Evolutionary conservation across 2,329 filamentous ascomycete species (phyloP).

Genomic region (Nakataea oryzae): DNA sequence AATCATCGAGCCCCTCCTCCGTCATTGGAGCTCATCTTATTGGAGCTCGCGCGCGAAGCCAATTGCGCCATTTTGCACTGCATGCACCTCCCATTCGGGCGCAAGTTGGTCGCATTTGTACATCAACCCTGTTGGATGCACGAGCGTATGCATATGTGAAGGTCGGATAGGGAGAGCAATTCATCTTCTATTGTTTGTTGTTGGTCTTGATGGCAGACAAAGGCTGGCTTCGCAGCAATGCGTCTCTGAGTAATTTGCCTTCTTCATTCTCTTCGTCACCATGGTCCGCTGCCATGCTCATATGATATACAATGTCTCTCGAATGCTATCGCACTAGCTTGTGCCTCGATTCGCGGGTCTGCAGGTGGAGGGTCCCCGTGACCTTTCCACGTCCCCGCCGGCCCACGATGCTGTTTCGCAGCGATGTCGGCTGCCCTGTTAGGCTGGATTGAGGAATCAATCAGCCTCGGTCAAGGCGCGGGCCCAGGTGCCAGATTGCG

Average conservation of each 20-base stretch:
- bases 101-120: no score
- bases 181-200: neutral
- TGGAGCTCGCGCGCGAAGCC: neutral
- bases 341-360: neutral
- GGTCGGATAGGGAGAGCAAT: no score
- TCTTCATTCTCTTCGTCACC: no score
- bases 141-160: no score
- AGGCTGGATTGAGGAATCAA: no score
- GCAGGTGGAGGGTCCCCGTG: neutral
- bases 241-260: no score
- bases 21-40: neutral
- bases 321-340: neutral
- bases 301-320: neutral
- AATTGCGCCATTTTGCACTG: neutral
- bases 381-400: neutral
- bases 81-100: no score
- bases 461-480: no score
- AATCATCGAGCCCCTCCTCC: neutral
- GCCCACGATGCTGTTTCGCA: neutral
- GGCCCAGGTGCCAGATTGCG: neutral
- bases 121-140: no score
- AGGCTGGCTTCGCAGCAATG: neutral
- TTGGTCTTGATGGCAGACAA: neutral
- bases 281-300: neutral
- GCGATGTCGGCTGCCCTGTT: no score